phyloP scores from a whole-genome alignment of 352 stramenopile species.

The Saprolegnia parasitica region DNA sequence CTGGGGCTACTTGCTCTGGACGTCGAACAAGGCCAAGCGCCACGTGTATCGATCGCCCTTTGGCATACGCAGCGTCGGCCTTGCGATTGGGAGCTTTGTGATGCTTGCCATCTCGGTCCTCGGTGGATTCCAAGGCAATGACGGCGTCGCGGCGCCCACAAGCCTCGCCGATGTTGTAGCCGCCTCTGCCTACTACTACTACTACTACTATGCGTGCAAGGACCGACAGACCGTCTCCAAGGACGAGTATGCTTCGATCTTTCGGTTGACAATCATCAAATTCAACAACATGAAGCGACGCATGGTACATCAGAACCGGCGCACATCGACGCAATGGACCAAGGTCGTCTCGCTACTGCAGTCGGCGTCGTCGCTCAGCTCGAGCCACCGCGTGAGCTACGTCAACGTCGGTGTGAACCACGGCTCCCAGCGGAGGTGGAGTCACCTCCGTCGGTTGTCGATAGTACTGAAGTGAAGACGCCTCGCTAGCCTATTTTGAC shows the following conservation, averaged over 20 bases:
- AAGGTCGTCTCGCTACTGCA: not conserved
- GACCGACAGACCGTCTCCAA: conserved; percentile 2
- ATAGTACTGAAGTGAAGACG: too few relatives aligned
- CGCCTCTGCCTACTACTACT: not conserved
- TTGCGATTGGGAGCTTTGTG: not conserved
- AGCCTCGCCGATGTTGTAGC: not conserved
- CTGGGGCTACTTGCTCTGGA: too few relatives aligned
- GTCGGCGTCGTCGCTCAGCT: too few relatives aligned
- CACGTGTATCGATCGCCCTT: not conserved
- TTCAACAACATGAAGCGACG: conserved; percentile 11
- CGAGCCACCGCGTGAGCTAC: too few relatives aligned
- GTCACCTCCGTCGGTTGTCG: too few relatives aligned
- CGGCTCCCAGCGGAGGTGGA: too few relatives aligned
- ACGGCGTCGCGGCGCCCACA: not conserved
- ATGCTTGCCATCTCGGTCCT: not conserved
- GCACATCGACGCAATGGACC: not conserved
- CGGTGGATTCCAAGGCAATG: conserved; percentile 4
- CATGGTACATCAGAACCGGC: not conserved
- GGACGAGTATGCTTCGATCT: conserved; percentile 21
- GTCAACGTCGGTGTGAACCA: too few relatives aligned
- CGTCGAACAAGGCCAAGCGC: not conserved
- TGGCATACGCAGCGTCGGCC: not conserved
- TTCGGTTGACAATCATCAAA: conserved; percentile 17
- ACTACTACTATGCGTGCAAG: conserved; percentile 3
- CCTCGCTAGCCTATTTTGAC: too few relatives aligned